Conservation (phyloP, 148 eudicot species). For the Camellia sinensis region DNA sequence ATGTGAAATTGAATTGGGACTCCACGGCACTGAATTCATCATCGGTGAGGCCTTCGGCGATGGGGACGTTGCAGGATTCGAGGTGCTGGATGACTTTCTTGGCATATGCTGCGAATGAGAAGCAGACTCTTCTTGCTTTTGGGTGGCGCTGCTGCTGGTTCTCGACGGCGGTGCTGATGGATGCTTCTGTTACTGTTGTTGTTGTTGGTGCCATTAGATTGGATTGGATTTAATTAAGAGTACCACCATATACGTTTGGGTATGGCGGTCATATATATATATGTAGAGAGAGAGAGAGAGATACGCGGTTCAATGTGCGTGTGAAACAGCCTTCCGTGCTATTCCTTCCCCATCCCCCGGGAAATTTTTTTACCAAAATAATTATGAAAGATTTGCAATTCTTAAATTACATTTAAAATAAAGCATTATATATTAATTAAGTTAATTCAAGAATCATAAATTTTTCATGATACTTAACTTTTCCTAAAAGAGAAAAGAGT, state of each 20-base stretch:
- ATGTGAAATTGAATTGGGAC: slow-evolving; percentile 36
- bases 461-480: too few species aligned
- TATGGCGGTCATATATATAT: neutral
- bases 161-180: neutral
- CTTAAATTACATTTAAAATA: too few species aligned
- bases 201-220: slow-evolving; percentile 7
- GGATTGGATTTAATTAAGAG: neutral
- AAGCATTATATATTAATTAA: too few species aligned
- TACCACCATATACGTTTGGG: neutral
- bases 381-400: too few species aligned
- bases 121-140: slow-evolving; percentile 36
- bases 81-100: slow-evolving; percentile 38
- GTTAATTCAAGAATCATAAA: too few species aligned
- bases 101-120: slow-evolving; percentile 50
- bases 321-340: too few species aligned
- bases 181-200: neutral
- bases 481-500: neutral
- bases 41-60: slow-evolving; percentile 47
- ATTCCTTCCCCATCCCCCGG: too few species aligned
- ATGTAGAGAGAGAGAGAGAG: too few species aligned
- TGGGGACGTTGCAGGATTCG: slow-evolving; percentile 33
- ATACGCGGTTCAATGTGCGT: too few species aligned
- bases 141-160: neutral
- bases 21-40: slow-evolving; percentile 51
- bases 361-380: too few species aligned